Evolutionary conservation across 805 yeast species (phyloP).

Genomic region (Metschnikowia dekortorum): DNA sequence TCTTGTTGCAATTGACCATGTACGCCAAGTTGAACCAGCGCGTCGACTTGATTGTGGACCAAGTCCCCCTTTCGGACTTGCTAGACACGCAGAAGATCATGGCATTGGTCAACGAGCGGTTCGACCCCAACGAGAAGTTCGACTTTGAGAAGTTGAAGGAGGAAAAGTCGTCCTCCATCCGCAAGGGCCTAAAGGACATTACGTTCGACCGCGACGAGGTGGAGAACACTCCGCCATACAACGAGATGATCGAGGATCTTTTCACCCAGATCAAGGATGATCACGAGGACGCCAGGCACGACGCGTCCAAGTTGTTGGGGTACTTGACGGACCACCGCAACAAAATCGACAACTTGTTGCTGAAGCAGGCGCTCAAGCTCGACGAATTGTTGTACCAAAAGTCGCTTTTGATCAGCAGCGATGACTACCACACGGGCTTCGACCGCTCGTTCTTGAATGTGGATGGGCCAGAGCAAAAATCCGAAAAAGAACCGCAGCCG

Average conservation of each 20-base stretch:
- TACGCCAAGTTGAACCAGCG: slow-evolving; percentile 69
- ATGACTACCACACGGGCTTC: slow-evolving; percentile 89
- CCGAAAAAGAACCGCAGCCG: too few species aligned
- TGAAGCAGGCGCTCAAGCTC: slow-evolving; percentile 62
- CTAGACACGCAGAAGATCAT: slow-evolving; percentile 27
- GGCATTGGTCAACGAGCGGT: slow-evolving; percentile 43
- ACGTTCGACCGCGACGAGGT: slow-evolving; percentile 32
- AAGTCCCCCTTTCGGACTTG: slow-evolving; percentile 39
- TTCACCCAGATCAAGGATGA: slow-evolving; percentile 72
- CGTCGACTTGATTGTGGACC: slow-evolving; percentile 56
- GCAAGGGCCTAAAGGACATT: slow-evolving; percentile 41
- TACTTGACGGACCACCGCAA: slow-evolving; percentile 56
- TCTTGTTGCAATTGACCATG: slow-evolving; percentile 77
- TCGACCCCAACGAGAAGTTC: slow-evolving; percentile 58
- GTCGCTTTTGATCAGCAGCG: slow-evolving; percentile 73
- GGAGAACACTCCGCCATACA: slow-evolving; percentile 58
- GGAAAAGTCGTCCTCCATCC: slow-evolving; percentile 40
- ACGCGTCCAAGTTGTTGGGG: slow-evolving; percentile 31
- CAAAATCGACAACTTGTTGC: slow-evolving; percentile 64
- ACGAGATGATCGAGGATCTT: slow-evolving; percentile 90
- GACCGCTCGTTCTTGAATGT: slow-evolving; percentile 79
- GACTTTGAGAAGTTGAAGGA: slow-evolving; percentile 34
- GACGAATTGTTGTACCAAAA: slow-evolving; percentile 67
- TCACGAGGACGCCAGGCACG: slow-evolving; percentile 42
- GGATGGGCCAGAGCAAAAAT: slow-evolving; percentile 14